phyloP scores from a whole-genome alignment of 371 early-diverging fungal species.

The Mortierella sp. region DNA sequence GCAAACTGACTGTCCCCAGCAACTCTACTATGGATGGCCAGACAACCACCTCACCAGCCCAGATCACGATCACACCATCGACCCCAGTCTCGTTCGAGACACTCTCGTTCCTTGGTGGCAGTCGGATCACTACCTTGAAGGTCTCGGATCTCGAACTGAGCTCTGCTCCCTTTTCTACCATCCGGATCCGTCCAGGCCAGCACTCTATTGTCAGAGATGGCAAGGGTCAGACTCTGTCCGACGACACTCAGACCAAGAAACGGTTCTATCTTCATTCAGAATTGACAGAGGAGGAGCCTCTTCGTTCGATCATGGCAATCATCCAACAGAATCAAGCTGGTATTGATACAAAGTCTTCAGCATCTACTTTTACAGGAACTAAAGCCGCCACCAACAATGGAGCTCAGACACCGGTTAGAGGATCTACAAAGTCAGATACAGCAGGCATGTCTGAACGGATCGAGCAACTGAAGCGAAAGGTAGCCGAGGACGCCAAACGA shows the following conservation, averaged over 20 bases:
- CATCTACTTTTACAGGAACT: background rate
- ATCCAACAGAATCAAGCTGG: constrained; percentile 31
- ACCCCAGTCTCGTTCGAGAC: constrained; percentile 53
- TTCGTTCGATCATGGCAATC: constrained; percentile 49
- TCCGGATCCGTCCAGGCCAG: constrained; percentile 55
- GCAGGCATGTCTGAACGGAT: constrained; percentile 52
- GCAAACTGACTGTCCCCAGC: constrained; percentile 60
- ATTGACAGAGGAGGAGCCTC: constrained; percentile 56
- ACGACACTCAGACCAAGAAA: constrained; percentile 55
- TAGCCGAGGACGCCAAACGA: constrained; percentile 27
- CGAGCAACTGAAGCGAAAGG: constrained; percentile 49
- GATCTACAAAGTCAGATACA: constrained; percentile 9
- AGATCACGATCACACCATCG: constrained; percentile 24
- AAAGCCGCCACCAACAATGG: background rate
- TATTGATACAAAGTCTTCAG: background rate
- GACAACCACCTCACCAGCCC: constrained; percentile 35
- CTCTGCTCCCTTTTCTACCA: constrained; percentile 68
- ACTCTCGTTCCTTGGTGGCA: constrained; percentile 45
- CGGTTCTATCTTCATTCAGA: constrained; percentile 69
- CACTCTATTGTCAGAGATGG: constrained; percentile 42
- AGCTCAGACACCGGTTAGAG: background rate
- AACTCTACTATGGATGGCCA: constrained; percentile 28
- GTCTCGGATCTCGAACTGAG: constrained; percentile 59
- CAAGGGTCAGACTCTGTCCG: constrained; percentile 52
- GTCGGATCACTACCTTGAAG: constrained; percentile 63